Conservation (phyloP, 345 rosid genomes). For the Eucalyptus pauciflora region DNA sequence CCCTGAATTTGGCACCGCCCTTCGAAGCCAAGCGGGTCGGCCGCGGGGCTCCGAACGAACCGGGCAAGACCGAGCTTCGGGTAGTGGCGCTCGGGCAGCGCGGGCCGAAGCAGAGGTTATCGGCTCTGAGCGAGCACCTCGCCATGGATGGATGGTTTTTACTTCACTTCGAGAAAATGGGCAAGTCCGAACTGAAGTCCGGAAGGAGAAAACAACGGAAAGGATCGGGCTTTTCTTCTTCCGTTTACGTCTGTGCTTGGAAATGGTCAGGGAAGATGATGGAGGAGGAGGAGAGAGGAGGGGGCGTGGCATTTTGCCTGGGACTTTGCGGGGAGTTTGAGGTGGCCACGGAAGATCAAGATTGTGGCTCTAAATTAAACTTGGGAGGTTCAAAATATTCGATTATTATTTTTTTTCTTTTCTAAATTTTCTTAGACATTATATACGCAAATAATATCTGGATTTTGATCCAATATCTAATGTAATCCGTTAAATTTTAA, state of each 20-base stretch:
- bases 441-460: background rate
- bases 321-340: slow-evolving; percentile 7
- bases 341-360: slow-evolving; percentile 40
- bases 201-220: background rate
- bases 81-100: background rate
- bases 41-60: background rate
- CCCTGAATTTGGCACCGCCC: slow-evolving; percentile 22
- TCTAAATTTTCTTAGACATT: background rate
- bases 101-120: slow-evolving; percentile 24
- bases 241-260: background rate
- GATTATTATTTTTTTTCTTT: background rate
- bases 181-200: background rate
- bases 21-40: background rate
- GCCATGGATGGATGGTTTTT: slow-evolving; percentile 27
- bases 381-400: background rate
- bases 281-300: background rate
- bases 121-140: slow-evolving; percentile 26
- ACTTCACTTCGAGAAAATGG: background rate
- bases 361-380: slow-evolving; percentile 36
- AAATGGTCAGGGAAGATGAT: background rate
- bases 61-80: slow-evolving; percentile 16
- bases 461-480: too few relatives aligned
- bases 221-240: background rate
- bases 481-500: rapidly evolving
- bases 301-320: background rate